Conservation (phyloP, 2,329 filamentous ascomycete genomes). For the Cercospora sp. region DNA sequence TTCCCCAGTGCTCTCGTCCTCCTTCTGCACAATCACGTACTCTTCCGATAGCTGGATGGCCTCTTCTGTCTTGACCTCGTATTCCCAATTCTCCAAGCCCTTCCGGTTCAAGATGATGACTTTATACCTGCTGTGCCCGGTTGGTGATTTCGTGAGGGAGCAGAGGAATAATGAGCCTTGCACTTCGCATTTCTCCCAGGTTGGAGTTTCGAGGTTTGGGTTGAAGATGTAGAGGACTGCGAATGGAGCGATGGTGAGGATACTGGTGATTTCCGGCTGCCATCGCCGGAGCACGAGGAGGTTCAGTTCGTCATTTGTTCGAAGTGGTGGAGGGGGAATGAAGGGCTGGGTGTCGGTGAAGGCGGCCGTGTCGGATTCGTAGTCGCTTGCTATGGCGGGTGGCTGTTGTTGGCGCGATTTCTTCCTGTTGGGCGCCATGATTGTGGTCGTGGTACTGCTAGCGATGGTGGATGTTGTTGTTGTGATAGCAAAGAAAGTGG, state of each 20-base stretch:
- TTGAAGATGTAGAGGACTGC: conserved; percentile 83
- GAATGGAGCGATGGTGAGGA: conserved; percentile 80
- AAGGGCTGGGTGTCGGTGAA: conserved; percentile 34
- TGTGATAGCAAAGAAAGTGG: background rate
- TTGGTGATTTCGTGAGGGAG: conserved; percentile 52
- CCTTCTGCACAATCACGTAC: conserved; percentile 60
- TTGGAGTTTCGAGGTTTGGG: conserved; percentile 51
- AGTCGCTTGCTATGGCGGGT: conserved; percentile 11
- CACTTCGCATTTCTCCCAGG: conserved; percentile 82
- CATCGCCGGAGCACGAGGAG: conserved; percentile 80
- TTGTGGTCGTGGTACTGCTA: background rate
- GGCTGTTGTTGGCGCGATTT: conserved; percentile 18
- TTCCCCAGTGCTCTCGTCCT: conserved; percentile 37
- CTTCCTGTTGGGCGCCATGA: conserved; percentile 25
- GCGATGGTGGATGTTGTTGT: background rate
- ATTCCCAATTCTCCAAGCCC: conserved; percentile 50
- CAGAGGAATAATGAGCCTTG: conserved; percentile 91
- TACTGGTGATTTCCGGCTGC: conserved; percentile 69
- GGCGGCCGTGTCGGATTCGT: conserved; percentile 27
- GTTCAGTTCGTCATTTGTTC: conserved; percentile 85
- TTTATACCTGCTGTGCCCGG: conserved; percentile 43
- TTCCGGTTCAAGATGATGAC: conserved; percentile 52
- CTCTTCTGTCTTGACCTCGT: conserved; percentile 46
- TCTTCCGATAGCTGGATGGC: conserved; percentile 55
- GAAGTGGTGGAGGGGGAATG: conserved; percentile 51